Base-by-base conservation (phyloP, 2,329 filamentous ascomycete species). In the Xenoacremonium recifei region DNA sequence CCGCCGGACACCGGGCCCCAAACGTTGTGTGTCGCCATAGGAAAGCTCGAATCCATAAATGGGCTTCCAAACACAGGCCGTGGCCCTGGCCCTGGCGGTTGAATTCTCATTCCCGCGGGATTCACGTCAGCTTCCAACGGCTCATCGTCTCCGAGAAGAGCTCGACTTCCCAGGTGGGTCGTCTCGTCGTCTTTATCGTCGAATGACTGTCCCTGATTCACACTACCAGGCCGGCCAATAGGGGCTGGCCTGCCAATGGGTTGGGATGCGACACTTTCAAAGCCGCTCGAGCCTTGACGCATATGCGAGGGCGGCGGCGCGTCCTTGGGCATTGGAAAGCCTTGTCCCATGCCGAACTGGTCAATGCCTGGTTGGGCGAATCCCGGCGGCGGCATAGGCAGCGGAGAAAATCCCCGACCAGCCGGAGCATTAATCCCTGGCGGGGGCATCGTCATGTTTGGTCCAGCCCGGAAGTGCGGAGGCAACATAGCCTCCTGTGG, bases 91-190 rank as follows among this genome's bases (percentile, higher is more conserved):
- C 75, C 77, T 5, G 77, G 78, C 4, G 74, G 73, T 23, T 75
- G 75, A 35, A 73, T 78, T 39, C 74, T 63, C 53, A 69, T 35
- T 54, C 66, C 62, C 17, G 59, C 53, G 1, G 51, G 42, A 35
- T 58, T 58, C 18, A 60, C 42, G 10, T 67, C 65, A 16, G 52
- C 40, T 5, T 64, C 62, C 23, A 72, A 69, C 48, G 66, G 77
- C 60, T 72, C 85, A 67, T 73, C 88, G 59, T 95, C 90, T 47
- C 85, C 85, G 35, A 97, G 73, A 11, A 99, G 73, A 11, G 91
- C 93, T 55, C 89, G 91, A 65, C 92, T 97, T 11, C 93, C 93
- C 19, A 99, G 75, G 55, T 93, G 90, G 47, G 85, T 80, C 48
- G 83, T 85, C 40, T 88, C 80, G 41, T 92, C 89, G 16, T 89